Conservation (phyloP, 768 basidiomycete species). For the Termitomyces titanicus region DNA sequence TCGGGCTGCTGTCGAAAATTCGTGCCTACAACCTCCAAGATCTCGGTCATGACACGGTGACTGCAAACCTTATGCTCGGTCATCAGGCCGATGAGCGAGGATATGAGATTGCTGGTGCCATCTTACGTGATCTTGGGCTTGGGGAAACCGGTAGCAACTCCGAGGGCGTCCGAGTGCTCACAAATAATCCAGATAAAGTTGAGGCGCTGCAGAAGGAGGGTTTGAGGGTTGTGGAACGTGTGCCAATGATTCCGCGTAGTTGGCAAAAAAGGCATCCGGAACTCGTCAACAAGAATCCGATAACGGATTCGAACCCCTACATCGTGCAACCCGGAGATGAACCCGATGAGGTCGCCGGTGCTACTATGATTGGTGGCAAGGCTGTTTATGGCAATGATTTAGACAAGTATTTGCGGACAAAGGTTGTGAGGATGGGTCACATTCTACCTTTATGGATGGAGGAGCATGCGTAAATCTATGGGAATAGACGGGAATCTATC, state of each 20-base stretch:
- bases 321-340: conserved; percentile 23
- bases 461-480: conserved; percentile 19
- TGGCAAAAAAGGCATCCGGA: conserved; percentile 57
- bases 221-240: conserved; percentile 74
- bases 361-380: conserved; percentile 78
- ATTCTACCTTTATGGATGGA: conserved; percentile 65
- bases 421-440: conserved; percentile 97
- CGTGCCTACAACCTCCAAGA: conserved; percentile 98
- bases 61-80: conserved; percentile 93
- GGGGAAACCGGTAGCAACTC: conserved; percentile 37
- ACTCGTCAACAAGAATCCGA: conserved; percentile 21
- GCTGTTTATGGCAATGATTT: conserved; percentile 79
- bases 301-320: conserved; percentile 12
- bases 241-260: conserved; percentile 91
- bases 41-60: conserved; percentile 97
- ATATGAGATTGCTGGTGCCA: conserved; percentile 89
- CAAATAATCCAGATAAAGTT: conserved; percentile 98
- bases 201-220: conserved; percentile 83
- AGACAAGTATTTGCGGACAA: conserved; percentile 93
- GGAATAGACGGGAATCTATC: background rate
- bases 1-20: conserved; percentile 93
- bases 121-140: conserved; percentile 83
- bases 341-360: conserved; percentile 51
- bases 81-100: conserved; percentile 91
- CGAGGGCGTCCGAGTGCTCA: conserved; percentile 73